These are phyloP conservation scores for Tuber umbilicatum DNA, from an alignment of 495 filamentous ascomycete genomes.

Conservation along the genomic window DNA sequence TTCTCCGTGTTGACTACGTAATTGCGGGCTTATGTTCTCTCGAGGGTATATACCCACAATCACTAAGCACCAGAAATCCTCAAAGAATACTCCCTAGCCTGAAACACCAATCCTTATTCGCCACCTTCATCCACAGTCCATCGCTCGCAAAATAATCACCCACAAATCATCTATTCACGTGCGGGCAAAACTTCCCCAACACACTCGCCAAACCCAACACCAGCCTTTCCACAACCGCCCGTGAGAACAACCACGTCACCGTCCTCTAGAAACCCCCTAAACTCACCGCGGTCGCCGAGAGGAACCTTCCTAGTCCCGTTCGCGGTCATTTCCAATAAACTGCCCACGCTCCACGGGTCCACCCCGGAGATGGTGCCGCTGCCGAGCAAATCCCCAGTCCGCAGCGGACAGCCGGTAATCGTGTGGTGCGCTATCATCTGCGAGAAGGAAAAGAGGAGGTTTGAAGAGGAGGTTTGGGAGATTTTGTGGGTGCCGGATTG, in stretches of 20 bases:
- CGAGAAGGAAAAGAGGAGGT: constrained; percentile 84
- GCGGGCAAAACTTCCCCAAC: constrained; percentile 53
- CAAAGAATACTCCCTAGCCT: not conserved
- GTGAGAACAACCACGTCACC: constrained; percentile 70
- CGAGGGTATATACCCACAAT: not conserved
- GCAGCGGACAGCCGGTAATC: constrained; percentile 74
- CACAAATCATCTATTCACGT: not conserved
- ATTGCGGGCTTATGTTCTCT: not conserved
- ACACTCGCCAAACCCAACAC: constrained; percentile 70
- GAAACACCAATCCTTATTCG: not conserved
- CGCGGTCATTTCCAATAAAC: constrained; percentile 72
- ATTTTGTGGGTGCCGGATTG: constrained; percentile 61
- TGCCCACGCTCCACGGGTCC: constrained; percentile 56
- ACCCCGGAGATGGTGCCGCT: constrained; percentile 85
- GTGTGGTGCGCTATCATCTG: constrained; percentile 95
- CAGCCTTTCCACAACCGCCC: constrained; percentile 54
- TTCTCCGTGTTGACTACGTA: not conserved
- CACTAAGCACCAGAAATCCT: not conserved
- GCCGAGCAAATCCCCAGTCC: constrained; percentile 75
- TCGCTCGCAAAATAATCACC: not conserved
- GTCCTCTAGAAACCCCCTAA: constrained; percentile 73
- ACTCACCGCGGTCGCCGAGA: constrained; percentile 60
- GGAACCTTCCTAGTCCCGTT: constrained; percentile 53
- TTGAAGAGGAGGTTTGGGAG: constrained; percentile 55
- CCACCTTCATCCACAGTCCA: not conserved